phyloP scores from a whole-genome alignment of 441 rosid species.

The Arabidopsis lyrata region DNA sequence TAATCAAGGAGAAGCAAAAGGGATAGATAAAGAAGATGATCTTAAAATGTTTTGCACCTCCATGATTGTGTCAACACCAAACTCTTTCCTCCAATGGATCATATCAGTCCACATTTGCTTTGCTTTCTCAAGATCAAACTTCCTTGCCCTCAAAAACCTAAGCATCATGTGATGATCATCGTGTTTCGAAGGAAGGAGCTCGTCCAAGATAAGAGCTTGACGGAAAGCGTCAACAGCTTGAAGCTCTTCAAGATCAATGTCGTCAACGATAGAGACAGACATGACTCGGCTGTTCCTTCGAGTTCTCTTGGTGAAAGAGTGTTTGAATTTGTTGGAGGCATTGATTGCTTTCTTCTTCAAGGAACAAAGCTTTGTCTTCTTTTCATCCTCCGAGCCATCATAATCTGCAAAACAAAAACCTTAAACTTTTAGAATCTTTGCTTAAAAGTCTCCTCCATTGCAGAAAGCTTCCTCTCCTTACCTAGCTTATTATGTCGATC shows the following conservation, averaged over 20 bases:
- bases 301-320: conserved; percentile 61
- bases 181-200: conserved; percentile 60
- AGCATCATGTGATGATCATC: conserved; percentile 67
- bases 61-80: conserved; percentile 77
- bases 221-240: conserved; percentile 63
- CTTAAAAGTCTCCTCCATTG: conserved; percentile 80
- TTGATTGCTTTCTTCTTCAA: conserved; percentile 73
- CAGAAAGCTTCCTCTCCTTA: conserved; percentile 16
- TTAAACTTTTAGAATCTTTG: conserved; percentile 61
- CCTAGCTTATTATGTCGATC: conserved; percentile 40
- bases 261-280: conserved; percentile 57
- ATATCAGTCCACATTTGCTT: conserved; percentile 99
- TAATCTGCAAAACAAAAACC: conserved; percentile 28
- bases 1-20: neutral
- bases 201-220: conserved; percentile 68
- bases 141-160: conserved; percentile 85
- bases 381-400: conserved; percentile 59
- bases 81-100: conserved; percentile 98
- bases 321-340: conserved; percentile 67
- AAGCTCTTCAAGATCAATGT: conserved; percentile 57
- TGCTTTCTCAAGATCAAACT: conserved; percentile 91
- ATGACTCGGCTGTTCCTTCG: conserved; percentile 60
- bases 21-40: neutral
- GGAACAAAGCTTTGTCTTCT: conserved; percentile 61
- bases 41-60: conserved; percentile 53